Conservation (phyloP, 2,329 filamentous ascomycete genomes). For the Mycosphaerella arachidis region DNA sequence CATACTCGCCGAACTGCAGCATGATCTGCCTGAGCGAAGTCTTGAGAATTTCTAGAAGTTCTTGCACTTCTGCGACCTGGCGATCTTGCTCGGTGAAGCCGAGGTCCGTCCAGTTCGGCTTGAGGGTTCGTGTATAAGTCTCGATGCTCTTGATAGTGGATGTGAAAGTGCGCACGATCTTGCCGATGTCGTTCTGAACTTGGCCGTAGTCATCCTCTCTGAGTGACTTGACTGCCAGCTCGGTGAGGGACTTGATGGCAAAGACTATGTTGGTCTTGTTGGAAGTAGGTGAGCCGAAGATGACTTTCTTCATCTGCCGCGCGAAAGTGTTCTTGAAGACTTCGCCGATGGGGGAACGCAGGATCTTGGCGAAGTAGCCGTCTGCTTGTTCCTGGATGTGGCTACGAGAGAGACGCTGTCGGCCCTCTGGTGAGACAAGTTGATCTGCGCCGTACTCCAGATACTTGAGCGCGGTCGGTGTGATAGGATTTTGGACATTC, state of each 20-base stretch:
- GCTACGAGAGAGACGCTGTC: conserved; percentile 48
- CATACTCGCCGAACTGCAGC: conserved; percentile 68
- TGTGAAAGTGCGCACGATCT: conserved; percentile 70
- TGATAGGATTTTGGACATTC: conserved; percentile 35
- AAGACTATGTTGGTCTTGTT: conserved; percentile 65
- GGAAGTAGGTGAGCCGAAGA: conserved; percentile 68
- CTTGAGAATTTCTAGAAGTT: conserved; percentile 62
- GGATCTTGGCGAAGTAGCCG: conserved; percentile 40
- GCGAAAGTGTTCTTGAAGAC: conserved; percentile 68
- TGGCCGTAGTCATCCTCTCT: conserved; percentile 78
- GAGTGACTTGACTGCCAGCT: conserved; percentile 68
- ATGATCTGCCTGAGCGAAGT: conserved; percentile 63
- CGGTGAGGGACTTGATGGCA: conserved; percentile 58
- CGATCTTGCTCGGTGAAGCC: conserved; percentile 47
- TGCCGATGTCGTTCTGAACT: conserved; percentile 75
- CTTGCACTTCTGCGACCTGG: conserved; percentile 61
- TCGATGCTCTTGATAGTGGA: conserved; percentile 65
- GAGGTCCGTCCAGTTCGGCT: conserved; percentile 76
- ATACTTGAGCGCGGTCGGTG: conserved; percentile 35
- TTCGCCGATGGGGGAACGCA: conserved; percentile 55
- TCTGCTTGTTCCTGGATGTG: conserved; percentile 45
- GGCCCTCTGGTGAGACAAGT: conserved; percentile 46
- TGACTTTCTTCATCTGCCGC: conserved; percentile 59
- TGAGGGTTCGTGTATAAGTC: conserved; percentile 55
- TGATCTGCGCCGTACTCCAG: conserved; percentile 26